These are phyloP conservation scores for Trichoderma asperellum DNA, from an alignment of 2,329 filamentous ascomycete genomes.

Conservation along the genomic window DNA sequence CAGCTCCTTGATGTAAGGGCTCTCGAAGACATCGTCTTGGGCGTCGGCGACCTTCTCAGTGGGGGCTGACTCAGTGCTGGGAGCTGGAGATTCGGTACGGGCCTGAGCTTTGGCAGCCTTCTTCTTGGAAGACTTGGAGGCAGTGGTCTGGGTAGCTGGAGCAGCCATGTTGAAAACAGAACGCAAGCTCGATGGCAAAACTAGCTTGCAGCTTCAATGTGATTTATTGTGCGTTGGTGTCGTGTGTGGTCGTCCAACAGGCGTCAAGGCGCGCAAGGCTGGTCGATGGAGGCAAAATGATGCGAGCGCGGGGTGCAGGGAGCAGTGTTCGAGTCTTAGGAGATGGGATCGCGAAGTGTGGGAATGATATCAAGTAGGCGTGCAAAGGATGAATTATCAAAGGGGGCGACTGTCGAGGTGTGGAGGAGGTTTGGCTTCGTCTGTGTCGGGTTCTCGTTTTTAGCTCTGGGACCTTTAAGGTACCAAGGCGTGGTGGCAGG, in stretches of 20 bases:
- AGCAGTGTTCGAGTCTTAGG: slow-evolving; percentile 2
- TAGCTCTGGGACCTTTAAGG: slow-evolving; percentile 24
- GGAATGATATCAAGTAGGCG: slow-evolving; percentile 6
- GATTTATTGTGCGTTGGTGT: slow-evolving; percentile 26
- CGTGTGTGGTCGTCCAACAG: slow-evolving; percentile 22
- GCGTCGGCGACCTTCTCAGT: slow-evolving; percentile 59
- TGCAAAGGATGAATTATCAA: slow-evolving; percentile 2
- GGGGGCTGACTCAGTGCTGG: slow-evolving; percentile 50
- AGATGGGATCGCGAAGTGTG: background rate
- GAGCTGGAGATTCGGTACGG: slow-evolving; percentile 60
- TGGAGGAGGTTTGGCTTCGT: slow-evolving; percentile 28
- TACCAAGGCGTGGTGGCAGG: slow-evolving; percentile 24
- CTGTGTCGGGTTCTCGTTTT: slow-evolving; percentile 27
- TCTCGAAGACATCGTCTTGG: slow-evolving; percentile 68
- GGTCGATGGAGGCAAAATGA: background rate
- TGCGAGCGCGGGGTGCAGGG: slow-evolving; percentile 17
- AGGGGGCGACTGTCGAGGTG: slow-evolving; percentile 3
- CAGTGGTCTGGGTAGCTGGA: slow-evolving; percentile 60
- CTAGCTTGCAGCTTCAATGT: background rate
- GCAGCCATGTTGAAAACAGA: slow-evolving; percentile 57
- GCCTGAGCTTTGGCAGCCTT: slow-evolving; percentile 57
- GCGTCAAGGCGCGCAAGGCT: slow-evolving; percentile 10
- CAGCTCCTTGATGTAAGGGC: slow-evolving; percentile 81
- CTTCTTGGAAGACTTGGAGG: slow-evolving; percentile 70
- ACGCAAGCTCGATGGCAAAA: slow-evolving; percentile 26